Conservation (phyloP, 495 filamentous ascomycete species). For the Rhypophila decipiens region DNA sequence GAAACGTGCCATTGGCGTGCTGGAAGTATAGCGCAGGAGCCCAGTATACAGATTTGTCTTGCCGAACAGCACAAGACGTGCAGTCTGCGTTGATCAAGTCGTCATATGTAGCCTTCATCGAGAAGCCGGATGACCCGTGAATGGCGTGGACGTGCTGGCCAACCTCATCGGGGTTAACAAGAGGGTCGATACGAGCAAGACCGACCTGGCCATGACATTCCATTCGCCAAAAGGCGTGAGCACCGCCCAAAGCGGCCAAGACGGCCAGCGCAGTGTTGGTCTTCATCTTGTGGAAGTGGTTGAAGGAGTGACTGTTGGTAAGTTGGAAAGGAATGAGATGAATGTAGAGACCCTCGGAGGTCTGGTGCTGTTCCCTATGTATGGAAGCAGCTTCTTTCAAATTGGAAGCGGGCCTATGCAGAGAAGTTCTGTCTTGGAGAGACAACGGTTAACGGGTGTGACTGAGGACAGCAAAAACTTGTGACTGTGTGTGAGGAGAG, state of each 20-base stretch:
- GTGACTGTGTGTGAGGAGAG: too few species aligned
- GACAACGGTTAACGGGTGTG: not conserved
- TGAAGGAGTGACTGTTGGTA: conserved; percentile 11
- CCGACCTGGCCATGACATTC: conserved; percentile 64
- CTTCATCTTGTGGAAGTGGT: conserved; percentile 23
- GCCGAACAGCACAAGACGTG: conserved; percentile 56
- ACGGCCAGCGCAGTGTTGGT: conserved; percentile 15
- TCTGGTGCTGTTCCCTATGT: too few species aligned
- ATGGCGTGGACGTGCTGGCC: conserved; percentile 70
- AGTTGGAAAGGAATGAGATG: not conserved
- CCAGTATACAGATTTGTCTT: conserved; percentile 69
- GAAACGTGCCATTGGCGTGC: conserved; percentile 35
- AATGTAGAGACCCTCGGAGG: too few species aligned
- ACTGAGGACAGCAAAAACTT: too few species aligned
- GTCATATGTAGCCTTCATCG: conserved; percentile 34
- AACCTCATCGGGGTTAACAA: conserved; percentile 51
- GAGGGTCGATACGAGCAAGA: conserved; percentile 64
- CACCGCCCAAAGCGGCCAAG: conserved; percentile 23
- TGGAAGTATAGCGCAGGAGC: conserved; percentile 59
- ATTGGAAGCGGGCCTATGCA: not conserved
- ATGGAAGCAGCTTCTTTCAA: too few species aligned
- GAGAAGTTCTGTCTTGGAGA: not conserved
- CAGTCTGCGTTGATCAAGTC: conserved; percentile 50
- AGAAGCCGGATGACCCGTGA: conserved; percentile 62
- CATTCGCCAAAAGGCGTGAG: conserved; percentile 81